Percentiles rank a stretch among this genome's conserved stretches.
These are phyloP conservation scores for Polychytrium aggregatum DNA, from an alignment of 192 early-diverging fungal genomes.

Conservation along the genomic window DNA sequence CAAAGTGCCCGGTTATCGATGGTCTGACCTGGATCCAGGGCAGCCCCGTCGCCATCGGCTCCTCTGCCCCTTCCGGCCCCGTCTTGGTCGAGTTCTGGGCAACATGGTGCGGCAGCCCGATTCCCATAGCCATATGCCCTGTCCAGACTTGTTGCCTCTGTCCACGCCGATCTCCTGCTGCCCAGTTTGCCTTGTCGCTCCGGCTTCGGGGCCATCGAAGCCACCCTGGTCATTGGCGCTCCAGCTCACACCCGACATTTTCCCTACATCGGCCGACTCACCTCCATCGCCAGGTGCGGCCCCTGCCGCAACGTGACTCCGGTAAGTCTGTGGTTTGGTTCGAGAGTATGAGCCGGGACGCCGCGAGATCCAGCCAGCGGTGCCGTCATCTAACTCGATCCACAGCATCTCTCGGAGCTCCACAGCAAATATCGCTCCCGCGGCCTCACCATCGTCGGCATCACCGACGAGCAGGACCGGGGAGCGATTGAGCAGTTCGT, in stretches of 20 bases:
- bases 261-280: too few relatives aligned
- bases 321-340: background rate
- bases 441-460: constrained; percentile 34
- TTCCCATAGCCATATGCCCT: background rate
- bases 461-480: constrained; percentile 40
- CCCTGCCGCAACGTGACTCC: constrained; percentile 13
- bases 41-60: too few relatives aligned
- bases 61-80: too few relatives aligned
- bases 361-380: background rate
- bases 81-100: constrained; percentile 16
- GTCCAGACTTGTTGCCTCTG: background rate
- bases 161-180: too few relatives aligned
- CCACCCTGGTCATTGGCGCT: too few relatives aligned
- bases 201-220: too few relatives aligned
- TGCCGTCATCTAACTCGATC: background rate
- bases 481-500: constrained; percentile 37
- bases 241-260: too few relatives aligned
- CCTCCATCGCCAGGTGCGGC: too few relatives aligned
- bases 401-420: constrained; percentile 24
- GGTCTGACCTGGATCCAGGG: too few relatives aligned
- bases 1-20: too few relatives aligned
- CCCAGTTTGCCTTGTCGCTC: too few relatives aligned
- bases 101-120: background rate
- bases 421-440: constrained; percentile 33
- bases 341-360: background rate